Evolutionary conservation across 495 filamentous ascomycete genomes (phyloP), one percentile per base, ranked within the genome.

Genomic region (Massariosphaeria phaeospora): DNA sequence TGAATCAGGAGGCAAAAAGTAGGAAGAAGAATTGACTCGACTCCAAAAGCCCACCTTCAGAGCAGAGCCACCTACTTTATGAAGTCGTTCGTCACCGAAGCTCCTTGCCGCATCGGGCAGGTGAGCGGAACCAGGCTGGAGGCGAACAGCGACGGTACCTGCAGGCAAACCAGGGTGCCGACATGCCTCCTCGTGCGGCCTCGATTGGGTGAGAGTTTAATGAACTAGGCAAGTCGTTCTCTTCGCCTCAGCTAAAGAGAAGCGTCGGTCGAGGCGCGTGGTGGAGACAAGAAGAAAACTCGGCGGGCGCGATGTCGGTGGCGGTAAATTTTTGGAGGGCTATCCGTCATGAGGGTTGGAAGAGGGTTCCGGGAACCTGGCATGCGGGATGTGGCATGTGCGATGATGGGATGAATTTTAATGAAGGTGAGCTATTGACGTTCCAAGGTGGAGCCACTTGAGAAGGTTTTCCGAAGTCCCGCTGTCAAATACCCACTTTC

Each of bases 61-160:
- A 48, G 35, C 18, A 15, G 11, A 36, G 12, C 17, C 3, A 29
- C 43, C 43, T 38, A 44, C 51, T 53, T 53, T 48, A 50, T 39
- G 13, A 20, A 21, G 27, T 47, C 5, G n/a, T 8, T 15, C 9
- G 15, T 24, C 34, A 20, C 29, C 38, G 43, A 45, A 63, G 59
- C 59, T 63, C 55, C 43, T 54, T 58, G 17, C 59, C 59, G 21
- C 21, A 53, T 54, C 24, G 9, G 59, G 59, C 29, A 63, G 59
- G 59, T 54, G 48, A 20, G 23, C 18, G 23, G 23, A 46, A 50
- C 58, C 40, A 25, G 46, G 35, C 18, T 38, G 18, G 35, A 24
- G 48, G 48, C 42, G 29, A 50, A 30, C 26, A 39, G 52, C 46
- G 45, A 51, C 36, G 20, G 59, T 58, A 43, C 59, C 59, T 63